Base-by-base conservation (phyloP, 768 basidiomycete genomes). In the Dentipellis sp. region DNA sequence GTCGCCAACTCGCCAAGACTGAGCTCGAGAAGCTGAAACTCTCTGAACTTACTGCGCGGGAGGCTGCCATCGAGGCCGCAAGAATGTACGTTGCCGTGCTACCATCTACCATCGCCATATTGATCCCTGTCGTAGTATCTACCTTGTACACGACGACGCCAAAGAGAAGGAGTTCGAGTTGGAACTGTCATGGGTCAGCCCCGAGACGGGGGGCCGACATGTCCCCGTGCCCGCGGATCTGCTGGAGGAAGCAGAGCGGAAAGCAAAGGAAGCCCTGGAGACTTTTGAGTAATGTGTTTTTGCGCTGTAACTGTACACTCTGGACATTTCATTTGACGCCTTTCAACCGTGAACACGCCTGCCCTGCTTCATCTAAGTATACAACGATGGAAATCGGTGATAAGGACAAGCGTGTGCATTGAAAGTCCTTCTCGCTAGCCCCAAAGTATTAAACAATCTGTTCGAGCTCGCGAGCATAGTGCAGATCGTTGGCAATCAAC, bases 141-240 rank as follows among this genome's bases (percentile, higher is more conserved):
- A 99, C 71, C 81, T 92, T 40, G 94, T 97, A 14, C 97, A 99
- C 66, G 95, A 98, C 60, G 97, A 98, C 67, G 85, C 90, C 59
- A 97, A 97, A 71, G 94, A 97, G 74, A 98, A 97, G 68, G 91
- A 94, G 51, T 98, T 99, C 61, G 97, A 98, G 68, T 81, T 99
- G 23, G 97, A 99, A 72, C 82, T 99, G 79, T 90, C 94, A 37
- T 99, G 97, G 97, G 84, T 97, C 57, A 83, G 93, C 39, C 78
- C 82, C 36, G 91, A 95, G 71, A 90, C 88, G 35, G 81, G 84
- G 34, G 83, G 83, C 53, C 68, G 84, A 50, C 94, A 97, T 70
- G 76, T 82, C 22, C 80, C 83, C 22, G 91, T 99, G 54, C 97
- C 97, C 49, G 79, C 79, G 58, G 94, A 94, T 35, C 74, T 97